Percentiles rank a stretch among this genome's conserved stretches.
phyloP scores from a whole-genome alignment of 2,329 filamentous ascomycete species.

The Lecanicillium sp. region DNA sequence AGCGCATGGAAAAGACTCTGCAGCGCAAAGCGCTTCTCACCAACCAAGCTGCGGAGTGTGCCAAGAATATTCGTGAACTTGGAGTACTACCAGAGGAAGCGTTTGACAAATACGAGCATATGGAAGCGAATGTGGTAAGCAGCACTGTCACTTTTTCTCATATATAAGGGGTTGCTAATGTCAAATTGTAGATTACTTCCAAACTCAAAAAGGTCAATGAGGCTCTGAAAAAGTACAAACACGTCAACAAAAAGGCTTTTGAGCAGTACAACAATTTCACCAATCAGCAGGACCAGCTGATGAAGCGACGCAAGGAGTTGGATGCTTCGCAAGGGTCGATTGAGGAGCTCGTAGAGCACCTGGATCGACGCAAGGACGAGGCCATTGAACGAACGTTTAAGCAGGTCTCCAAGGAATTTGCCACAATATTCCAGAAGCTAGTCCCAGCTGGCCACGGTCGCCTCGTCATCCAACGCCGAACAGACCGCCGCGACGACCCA shows the following conservation, averaged over 20 bases:
- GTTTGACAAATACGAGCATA: conserved; percentile 81
- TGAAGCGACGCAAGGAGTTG: conserved; percentile 76
- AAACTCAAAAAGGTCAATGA: conserved; percentile 88
- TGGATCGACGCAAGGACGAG: conserved; percentile 94
- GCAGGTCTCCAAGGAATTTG: conserved; percentile 90
- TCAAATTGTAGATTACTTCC: conserved; percentile 38
- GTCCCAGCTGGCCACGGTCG: conserved; percentile 89
- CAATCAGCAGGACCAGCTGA: conserved; percentile 78
- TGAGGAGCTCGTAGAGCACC: conserved; percentile 80
- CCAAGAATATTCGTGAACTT: conserved; percentile 83
- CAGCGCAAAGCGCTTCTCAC: conserved; percentile 77
- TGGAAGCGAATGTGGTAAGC: conserved; percentile 66
- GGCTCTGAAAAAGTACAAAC: conserved; percentile 88
- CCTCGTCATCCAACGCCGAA: conserved; percentile 85
- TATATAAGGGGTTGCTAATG: background rate
- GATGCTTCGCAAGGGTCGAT: conserved; percentile 82
- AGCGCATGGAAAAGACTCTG: conserved; percentile 84
- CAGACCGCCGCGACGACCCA: conserved; percentile 56
- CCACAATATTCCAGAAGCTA: conserved; percentile 86
- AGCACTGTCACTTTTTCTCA: background rate
- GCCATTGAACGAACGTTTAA: conserved; percentile 98
- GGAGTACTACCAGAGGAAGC: conserved; percentile 91
- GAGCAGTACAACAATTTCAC: conserved; percentile 99
- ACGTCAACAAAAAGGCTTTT: conserved; percentile 99
- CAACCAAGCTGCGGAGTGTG: conserved; percentile 69